Evolutionary conservation across 2,329 filamentous ascomycete genomes (phyloP), one percentile per base, ranked within the genome.

Genomic region (Ophiostoma angusticollis): DNA sequence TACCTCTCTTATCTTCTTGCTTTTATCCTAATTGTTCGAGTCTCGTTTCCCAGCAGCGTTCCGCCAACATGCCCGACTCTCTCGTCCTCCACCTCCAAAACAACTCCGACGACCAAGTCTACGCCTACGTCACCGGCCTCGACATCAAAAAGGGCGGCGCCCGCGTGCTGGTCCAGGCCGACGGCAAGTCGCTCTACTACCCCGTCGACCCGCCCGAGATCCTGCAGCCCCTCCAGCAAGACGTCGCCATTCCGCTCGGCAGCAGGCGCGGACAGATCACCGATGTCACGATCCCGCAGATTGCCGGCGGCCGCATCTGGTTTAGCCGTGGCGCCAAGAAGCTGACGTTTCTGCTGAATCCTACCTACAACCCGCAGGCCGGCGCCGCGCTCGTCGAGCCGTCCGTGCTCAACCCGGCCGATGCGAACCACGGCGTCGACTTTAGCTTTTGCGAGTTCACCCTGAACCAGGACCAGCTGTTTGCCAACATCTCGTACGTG

Each of bases 351-450:
- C 58, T 73, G 8, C 59, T 81, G 22, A 82, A 82, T 49, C 75
- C 74, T 0, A 12, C 30, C 31, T 30, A 16, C 18, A 33, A 34
- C 21, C 24, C 19, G 9, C 18, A 6, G 9, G 30, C 16, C 24
- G 74, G 74, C 2, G 72, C 76, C 0, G 74, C 70, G 0, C 62
- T 82, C 3, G 75, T 81, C 31, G 77, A 80, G 54, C 78, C 78
- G 1, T 78, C 73, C 5, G 71, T 78, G n/a, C 68, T 72, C 9
- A 81, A 81, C 51, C 64, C 67, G 0, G 62, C 63, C 8, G 73
- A 78, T 45, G 59, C 64, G 7, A 77, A 77, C 46, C 62, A 62
- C 32, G 55, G 60, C 27, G 59, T 65, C 27, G 60, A 66, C 45
- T 78, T 73, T 59, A 61, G 61, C 30, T 78, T 77, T 51, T 70